phyloP scores from a whole-genome alignment of 208 protist species.

The Herpetomonas tarakana region DNA sequence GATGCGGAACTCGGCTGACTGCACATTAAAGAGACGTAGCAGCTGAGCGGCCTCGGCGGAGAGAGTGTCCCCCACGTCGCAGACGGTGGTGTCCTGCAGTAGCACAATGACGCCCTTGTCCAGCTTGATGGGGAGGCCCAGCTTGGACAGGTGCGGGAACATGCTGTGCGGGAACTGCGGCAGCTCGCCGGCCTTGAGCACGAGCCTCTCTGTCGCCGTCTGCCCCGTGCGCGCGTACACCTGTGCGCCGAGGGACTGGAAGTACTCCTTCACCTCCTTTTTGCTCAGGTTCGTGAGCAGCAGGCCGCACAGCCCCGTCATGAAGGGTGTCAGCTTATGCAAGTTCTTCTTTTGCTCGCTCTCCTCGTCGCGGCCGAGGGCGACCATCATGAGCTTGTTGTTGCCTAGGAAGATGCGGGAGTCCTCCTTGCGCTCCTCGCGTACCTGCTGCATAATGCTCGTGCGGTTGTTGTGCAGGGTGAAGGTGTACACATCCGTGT shows the following conservation, averaged over 20 bases:
- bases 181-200: conserved; percentile 70
- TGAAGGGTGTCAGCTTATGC: conserved; percentile 85
- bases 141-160: conserved; percentile 89
- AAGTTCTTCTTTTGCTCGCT: conserved; percentile 76
- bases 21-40: conserved; percentile 84
- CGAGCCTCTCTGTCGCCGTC: conserved; percentile 64
- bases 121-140: conserved; percentile 90
- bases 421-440: conserved; percentile 77
- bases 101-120: conserved; percentile 90
- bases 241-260: conserved; percentile 56
- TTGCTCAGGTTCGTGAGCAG: conserved; percentile 91
- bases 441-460: conserved; percentile 90
- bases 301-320: conserved; percentile 88
- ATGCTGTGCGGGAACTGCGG: conserved; percentile 92
- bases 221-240: conserved; percentile 88
- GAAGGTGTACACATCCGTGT: conserved; percentile 85
- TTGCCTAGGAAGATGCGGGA: conserved; percentile 93
- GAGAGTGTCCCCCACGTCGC: conserved; percentile 84
- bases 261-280: conserved; percentile 91
- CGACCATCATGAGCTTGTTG: conserved; percentile 94
- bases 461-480: conserved; percentile 85
- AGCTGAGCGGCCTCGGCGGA: conserved; percentile 88
- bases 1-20: conserved; percentile 83
- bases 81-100: conserved; percentile 88
- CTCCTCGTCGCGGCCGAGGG: conserved; percentile 82